Conservation (phyloP, 768 basidiomycete species). For the Russula sp. region DNA sequence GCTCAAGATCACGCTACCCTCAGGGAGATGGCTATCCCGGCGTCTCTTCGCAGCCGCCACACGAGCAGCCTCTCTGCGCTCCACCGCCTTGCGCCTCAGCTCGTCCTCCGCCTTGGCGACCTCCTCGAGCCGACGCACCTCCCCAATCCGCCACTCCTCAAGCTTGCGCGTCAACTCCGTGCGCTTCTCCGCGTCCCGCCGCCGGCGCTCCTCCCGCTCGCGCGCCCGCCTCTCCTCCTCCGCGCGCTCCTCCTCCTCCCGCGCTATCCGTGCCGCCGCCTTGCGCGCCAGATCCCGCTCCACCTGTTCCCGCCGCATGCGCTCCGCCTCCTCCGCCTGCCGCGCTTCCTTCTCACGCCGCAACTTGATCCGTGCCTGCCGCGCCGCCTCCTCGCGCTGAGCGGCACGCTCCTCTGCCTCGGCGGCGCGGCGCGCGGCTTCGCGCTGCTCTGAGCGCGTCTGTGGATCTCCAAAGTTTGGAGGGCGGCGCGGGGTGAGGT, state of each 20-base stretch:
- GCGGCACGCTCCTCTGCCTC: slow-evolving; percentile 4
- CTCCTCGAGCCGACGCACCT: slow-evolving; percentile 7
- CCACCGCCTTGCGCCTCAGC: slow-evolving; percentile 7
- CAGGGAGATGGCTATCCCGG: slow-evolving; percentile 6
- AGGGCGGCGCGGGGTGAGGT: slow-evolving; percentile 3
- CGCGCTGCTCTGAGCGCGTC: slow-evolving; percentile 12
- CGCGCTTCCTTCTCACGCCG: slow-evolving; percentile 11
- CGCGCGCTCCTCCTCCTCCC: slow-evolving; percentile 12
- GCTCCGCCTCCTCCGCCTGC: slow-evolving; percentile 11
- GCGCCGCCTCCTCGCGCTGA: slow-evolving; percentile 5
- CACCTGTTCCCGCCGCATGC: background rate
- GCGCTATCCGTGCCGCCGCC: slow-evolving; percentile 1
- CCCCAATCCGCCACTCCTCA: slow-evolving; percentile 15
- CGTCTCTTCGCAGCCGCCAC: slow-evolving; percentile 12
- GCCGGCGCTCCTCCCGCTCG: slow-evolving; percentile 16
- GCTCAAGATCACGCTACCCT: slow-evolving; percentile 9
- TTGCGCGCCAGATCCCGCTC: slow-evolving; percentile 14
- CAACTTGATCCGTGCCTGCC: slow-evolving; percentile 18
- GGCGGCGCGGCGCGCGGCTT: background rate
- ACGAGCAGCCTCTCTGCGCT: slow-evolving; percentile 12
- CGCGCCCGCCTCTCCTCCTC: slow-evolving; percentile 9
- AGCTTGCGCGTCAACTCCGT: background rate
- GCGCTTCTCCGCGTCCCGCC: slow-evolving; percentile 14
- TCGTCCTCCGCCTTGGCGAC: slow-evolving; percentile 11
- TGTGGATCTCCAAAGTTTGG: slow-evolving; percentile 15